Evolutionary conservation across 2,329 filamentous ascomycete species (phyloP), one percentile per base, ranked within the genome.

Genomic region (Paecilomyces fulvus): DNA sequence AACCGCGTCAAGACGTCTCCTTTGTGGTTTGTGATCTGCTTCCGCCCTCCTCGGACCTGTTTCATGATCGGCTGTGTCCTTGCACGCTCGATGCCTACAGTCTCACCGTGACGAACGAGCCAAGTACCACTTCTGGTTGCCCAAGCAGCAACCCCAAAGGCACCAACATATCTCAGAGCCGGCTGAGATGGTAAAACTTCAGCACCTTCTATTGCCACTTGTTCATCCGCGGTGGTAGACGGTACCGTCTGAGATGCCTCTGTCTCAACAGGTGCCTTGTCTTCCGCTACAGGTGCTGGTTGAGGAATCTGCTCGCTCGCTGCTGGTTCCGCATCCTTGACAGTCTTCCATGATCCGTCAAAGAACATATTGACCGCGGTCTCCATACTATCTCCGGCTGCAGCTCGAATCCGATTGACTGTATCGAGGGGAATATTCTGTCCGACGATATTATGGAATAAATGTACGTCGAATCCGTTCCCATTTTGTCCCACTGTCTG

Each of bases 71-170:
- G 80, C 59, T 88, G 85, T 25, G 88, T 84, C 70, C 88, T 92
- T 58, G 90, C 85, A 49, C 94, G 85, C 73, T 97, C 92, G 49
- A 99, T 95, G 52, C 81, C 85, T 57, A 99, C 84, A n/a, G 75
- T 65, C 61, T 97, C 92, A 14, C 89, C 90, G 65, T 95, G 88
- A 61, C 85, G 88, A 25, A 99, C 68, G 5, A 96, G 69, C 37
- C 83, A 83, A 2, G 75, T 76, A 0, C 92, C 92, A 70, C 90
- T 96, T 64, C 86, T 84, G 3, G 92, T 97, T 5, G 90, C 86
- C 94, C 94, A 99, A 3, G 87, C 94, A 55, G 88, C 90, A 3
- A 89, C 91, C 8, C 94, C 94, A 72, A 97, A 94, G 0, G 91
- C 90, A 17, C 94, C 94, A 59, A 97, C 83, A 65, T 97, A 99